Base-by-base conservation (phyloP, 257 asterid species). In the Petunia axillaris region DNA sequence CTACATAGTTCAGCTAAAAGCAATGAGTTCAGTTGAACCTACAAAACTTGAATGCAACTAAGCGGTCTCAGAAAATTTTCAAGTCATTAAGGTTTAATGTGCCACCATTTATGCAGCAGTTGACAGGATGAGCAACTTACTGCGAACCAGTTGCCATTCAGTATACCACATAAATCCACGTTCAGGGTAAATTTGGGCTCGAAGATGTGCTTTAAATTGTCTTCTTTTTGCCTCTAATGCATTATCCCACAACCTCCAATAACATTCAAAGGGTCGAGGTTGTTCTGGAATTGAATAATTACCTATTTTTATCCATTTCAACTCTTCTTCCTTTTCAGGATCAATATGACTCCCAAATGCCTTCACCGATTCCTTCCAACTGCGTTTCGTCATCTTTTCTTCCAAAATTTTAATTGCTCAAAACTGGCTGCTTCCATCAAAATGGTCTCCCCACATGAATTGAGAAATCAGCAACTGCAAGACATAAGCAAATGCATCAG, bases 251-350 rank as follows among this genome's bases (percentile, higher is more conserved):
- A 82, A 77, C 81, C 82, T 82, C 80, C 62, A 79, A 79, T 82
- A 76, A 82, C 37, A 82, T 35, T 79, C 81, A 66, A 79, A 85
- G 68, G 82, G 76, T 50, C 59, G 82, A 77, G 73, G 79, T 80
- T 75, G 83, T 64, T 74, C 75, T 81, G 78, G 73, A 79, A 76
- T 52, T 16, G 77, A 65, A 81, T 25, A 58, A 39, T 83, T 91
- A 92, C 98, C 98, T 87, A 81, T 85, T 86, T 92, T 90, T 82
- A 81, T 80, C 88, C 91, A 84, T 84, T 87, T 92, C 80, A 90
- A 83, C 7, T 89, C 89, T 37, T 92, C 97, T 71, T 94, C 98
- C 14, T 85, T 89, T 39, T 87, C 91, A 11, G 93, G 88, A 86
- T 92, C 92, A 62, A 91, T 80, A 86, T 92, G 95, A 75, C 82